Conservation (phyloP, 2,329 filamentous ascomycete species). For the Exophiala alcalophila region DNA sequence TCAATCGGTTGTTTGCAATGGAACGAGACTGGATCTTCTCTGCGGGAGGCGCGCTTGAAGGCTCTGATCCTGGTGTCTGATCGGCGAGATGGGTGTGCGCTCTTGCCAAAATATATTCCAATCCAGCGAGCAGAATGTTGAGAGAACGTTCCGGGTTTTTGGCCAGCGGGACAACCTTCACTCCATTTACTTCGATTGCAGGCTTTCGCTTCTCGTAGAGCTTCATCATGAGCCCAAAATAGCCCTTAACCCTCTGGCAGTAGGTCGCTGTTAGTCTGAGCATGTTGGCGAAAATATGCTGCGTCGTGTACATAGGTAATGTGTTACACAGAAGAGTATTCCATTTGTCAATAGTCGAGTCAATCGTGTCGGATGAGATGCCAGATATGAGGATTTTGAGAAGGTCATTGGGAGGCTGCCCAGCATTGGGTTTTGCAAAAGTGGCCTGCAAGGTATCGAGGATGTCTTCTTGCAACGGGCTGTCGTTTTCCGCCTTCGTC, state of each 20-base stretch:
- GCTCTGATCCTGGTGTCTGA: slow-evolving; percentile 13
- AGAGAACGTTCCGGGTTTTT: slow-evolving; percentile 42
- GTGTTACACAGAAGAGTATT: slow-evolving; percentile 79
- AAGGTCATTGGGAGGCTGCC: slow-evolving; percentile 58
- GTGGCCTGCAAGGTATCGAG: slow-evolving; percentile 27
- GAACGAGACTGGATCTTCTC: slow-evolving; percentile 78
- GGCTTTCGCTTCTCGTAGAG: slow-evolving; percentile 53
- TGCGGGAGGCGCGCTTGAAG: slow-evolving; percentile 5
- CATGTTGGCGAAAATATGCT: slow-evolving; percentile 78
- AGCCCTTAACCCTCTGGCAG: slow-evolving; percentile 70
- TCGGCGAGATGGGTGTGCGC: slow-evolving; percentile 75
- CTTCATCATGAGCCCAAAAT: slow-evolving; percentile 67
- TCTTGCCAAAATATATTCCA: slow-evolving; percentile 84
- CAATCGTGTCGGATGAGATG: slow-evolving; percentile 69
- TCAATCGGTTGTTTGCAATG: slow-evolving; percentile 89
- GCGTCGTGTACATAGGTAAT: slow-evolving; percentile 76
- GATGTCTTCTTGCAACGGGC: slow-evolving; percentile 18
- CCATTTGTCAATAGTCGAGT: slow-evolving; percentile 85
- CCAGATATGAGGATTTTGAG: slow-evolving; percentile 80
- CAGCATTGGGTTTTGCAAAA: slow-evolving; percentile 17
- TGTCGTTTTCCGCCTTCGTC: slow-evolving; percentile 9
- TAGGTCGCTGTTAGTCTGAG: slow-evolving; percentile 89
- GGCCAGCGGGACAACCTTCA: slow-evolving; percentile 9
- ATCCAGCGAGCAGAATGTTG: slow-evolving; percentile 82
- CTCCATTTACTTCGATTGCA: slow-evolving; percentile 8